A percentile compares a stretch with the other conserved stretches of the same genome.
These are phyloP conservation scores for Yamadazyma jaroonii DNA, from an alignment of 1,139 yeast species.

Conservation along the genomic window DNA sequence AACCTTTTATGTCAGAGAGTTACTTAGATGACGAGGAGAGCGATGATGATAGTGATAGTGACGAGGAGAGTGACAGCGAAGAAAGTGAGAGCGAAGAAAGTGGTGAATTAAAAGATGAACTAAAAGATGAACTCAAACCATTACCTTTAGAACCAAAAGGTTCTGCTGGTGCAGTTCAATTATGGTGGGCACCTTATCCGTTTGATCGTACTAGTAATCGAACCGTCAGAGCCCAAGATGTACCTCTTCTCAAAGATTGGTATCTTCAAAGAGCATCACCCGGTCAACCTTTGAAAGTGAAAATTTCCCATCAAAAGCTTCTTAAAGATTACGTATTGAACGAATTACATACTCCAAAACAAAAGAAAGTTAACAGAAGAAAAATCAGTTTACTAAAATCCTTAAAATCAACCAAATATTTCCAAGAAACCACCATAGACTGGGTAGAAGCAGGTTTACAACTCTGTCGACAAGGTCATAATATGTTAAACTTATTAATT, in stretches of 20 bases:
- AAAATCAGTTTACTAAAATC: constrained; percentile 63
- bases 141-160: constrained; percentile 33
- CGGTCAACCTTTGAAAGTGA: constrained; percentile 67
- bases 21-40: constrained; percentile 3
- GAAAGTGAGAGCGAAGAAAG: neutral
- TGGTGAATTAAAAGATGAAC: constrained; percentile 13
- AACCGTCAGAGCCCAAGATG: constrained; percentile 85
- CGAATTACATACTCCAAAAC: constrained; percentile 51
- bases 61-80: constrained; percentile 1
- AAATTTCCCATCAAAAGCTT: constrained; percentile 84
- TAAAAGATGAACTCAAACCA: neutral
- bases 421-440: constrained; percentile 88
- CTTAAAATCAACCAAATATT: constrained; percentile 76
- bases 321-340: constrained; percentile 73
- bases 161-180: constrained; percentile 56
- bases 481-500: constrained; percentile 85
- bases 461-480: constrained; percentile 89
- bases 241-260: constrained; percentile 81
- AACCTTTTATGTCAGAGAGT: constrained; percentile 12
- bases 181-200: constrained; percentile 84
- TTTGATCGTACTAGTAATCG: constrained; percentile 72
- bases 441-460: constrained; percentile 99
- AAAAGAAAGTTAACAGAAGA: constrained; percentile 31
- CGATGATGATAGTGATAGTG: constrained; percentile 1
- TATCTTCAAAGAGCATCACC: constrained; percentile 65